Evolutionary conservation across 2,329 filamentous ascomycete species (phyloP), one percentile per base, ranked within the genome.

Genomic region (Cladosporium phlei): DNA sequence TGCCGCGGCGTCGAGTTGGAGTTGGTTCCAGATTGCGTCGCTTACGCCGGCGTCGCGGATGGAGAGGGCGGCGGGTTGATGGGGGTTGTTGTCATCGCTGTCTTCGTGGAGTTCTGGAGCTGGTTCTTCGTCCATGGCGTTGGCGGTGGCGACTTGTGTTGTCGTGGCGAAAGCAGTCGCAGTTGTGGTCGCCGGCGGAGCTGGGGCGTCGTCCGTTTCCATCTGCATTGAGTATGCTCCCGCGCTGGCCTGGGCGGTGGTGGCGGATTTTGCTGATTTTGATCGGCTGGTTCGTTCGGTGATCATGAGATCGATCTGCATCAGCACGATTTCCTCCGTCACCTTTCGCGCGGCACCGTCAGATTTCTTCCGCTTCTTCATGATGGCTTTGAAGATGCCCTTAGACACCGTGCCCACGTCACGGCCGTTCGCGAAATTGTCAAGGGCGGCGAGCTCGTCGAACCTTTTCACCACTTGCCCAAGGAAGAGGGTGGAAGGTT

Each of bases 381-480:
- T 55, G 1, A 63, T 40, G 11, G 52, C 52, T 4, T 63, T 60
- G 52, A 80, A 79, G 1, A 83, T 73, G 1, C 42, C 55, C 47
- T 75, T 78, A 0, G 67, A 70, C 0, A 86, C 33, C 0, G 73
- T 75, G 10, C 77, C 65, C 1, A 86, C 72, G 37, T 86, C 83
- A 3, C 82, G 71, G 0, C 75, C 82, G 51, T 78, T 86, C 0
- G 75, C 83, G 79, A 82, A 86, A 5, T 71, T 70, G 0, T 71
- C 59, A 3, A 76, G 66, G 0, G 46, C 32, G 0, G 71, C 59
- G 0, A 85, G 60, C 0, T 42, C 29, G 0, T 57, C 39, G 27
- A 84, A 75, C 0, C 61, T 52, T 0, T 55, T 38, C 0, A 60
- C 21, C 4, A 69, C 10, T 10, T 53, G 19, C n/a, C 2, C 20